These are phyloP conservation scores for Hortiboletus rubellus DNA, from an alignment of 1,284 basidiomycete species.

Conservation along the genomic window DNA sequence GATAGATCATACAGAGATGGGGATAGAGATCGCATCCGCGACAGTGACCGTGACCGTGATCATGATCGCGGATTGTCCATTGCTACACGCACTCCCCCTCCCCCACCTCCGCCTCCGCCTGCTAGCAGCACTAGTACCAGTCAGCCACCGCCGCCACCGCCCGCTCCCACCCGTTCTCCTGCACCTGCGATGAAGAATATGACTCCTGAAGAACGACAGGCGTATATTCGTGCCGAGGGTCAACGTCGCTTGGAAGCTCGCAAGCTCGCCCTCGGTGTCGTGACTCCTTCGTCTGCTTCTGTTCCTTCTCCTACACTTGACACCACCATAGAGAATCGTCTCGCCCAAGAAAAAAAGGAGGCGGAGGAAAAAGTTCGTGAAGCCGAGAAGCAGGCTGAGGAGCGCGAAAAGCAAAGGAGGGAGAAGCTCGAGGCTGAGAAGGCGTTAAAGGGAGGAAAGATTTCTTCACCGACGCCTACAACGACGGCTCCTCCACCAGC, in stretches of 20 bases:
- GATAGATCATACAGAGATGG: constrained; percentile 30
- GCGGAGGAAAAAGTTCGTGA: constrained; percentile 77
- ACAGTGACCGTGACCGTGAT: constrained; percentile 26
- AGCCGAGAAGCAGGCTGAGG: constrained; percentile 78
- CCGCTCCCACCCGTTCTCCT: constrained; percentile 53
- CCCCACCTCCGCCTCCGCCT: constrained; percentile 43
- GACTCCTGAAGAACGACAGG: constrained; percentile 83
- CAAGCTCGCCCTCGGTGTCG: constrained; percentile 82
- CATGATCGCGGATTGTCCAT: constrained; percentile 35
- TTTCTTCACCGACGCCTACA: constrained; percentile 34
- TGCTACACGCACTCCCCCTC: constrained; percentile 47
- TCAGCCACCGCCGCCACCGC: constrained; percentile 40
- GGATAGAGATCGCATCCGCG: constrained; percentile 29
- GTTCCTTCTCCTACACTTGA: constrained; percentile 56
- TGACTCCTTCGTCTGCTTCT: constrained; percentile 49
- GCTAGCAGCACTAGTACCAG: constrained; percentile 38
- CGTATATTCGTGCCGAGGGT: constrained; percentile 81
- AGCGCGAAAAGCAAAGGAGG: constrained; percentile 66
- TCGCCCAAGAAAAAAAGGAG: constrained; percentile 82
- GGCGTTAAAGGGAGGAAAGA: constrained; percentile 51
- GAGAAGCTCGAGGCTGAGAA: constrained; percentile 71
- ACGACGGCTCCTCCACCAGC: constrained; percentile 38
- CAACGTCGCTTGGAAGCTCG: constrained; percentile 84
- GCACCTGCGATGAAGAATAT: constrained; percentile 67
- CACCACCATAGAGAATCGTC: constrained; percentile 76